Evolutionary conservation across 768 basidiomycete species (phyloP), one percentile per base, ranked within the genome.

Genomic region (Boletales sp.): DNA sequence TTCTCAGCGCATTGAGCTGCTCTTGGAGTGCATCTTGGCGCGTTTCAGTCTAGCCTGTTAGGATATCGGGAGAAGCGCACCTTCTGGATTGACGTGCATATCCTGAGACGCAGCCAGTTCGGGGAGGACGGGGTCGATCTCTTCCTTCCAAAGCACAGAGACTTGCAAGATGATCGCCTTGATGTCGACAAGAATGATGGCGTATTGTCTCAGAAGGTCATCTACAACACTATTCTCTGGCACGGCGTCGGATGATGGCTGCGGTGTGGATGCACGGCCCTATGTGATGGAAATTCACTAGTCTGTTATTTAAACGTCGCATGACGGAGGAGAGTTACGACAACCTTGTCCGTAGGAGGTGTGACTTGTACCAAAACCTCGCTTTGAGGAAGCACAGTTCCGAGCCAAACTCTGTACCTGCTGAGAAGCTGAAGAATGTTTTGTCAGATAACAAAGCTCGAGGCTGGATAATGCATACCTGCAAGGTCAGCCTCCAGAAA

Each of bases 401-500:
- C 79, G n/a, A 97, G 68, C 90, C 92, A 95, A 30, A 76, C 78
- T 49, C 71, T 80, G 63, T 90, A 93, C 47, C 93, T 78, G 57
- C 84, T 87, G 44, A 94, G 59, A 51, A 97, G 83, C 91, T 94
- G 50, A 31, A 40, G 24, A 53, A 32, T 35, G 47, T 47, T 45
- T 52, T 31, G 37, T 50, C 27, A 29, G 29, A 32, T 5, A 49
- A 47, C 29, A 35, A 46, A 18, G 27, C 32, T 43, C 32, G 43
- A 36, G 18, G 38, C 18, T 2, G 5, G 44, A 51, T 44, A 57
- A 13, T 27, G 27, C 60, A 46, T 43, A 92, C 93, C 81, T 99
- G 95, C 24, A 99, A 70, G 7, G 86, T 90, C 50, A 98, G 71
- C 60, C 79, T 82, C 97, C 95, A 98, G 66, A 98, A 98, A 43